Evolutionary conservation across 805 yeast genomes (phyloP).

Genomic region (Metschnikowia picachoensis): DNA sequence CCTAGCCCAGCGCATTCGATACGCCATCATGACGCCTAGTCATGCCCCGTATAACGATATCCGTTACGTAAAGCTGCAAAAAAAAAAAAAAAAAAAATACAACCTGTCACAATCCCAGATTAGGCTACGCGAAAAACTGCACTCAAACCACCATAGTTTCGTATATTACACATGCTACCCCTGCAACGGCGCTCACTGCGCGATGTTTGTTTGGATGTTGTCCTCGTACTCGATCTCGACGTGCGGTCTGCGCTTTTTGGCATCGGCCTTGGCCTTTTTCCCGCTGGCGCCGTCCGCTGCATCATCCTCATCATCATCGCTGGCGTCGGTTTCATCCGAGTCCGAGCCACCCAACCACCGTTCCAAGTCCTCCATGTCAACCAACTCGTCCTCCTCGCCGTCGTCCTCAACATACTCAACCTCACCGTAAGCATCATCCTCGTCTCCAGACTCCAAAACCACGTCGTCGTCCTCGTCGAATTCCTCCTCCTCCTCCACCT

Average conservation of each 20-base stretch:
- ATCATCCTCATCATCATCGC: slow-evolving; percentile 35
- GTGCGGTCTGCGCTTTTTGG: slow-evolving; percentile 61
- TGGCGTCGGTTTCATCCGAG: slow-evolving; percentile 28
- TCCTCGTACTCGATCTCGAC: slow-evolving; percentile 84
- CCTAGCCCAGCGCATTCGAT: no score
- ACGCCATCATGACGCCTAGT: no score
- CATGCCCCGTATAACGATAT: no score
- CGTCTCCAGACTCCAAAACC: slow-evolving; percentile 42
- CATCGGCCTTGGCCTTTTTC: slow-evolving; percentile 21
- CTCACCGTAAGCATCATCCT: slow-evolving; percentile 53
- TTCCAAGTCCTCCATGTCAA: slow-evolving; percentile 90
- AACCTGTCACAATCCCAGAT: no score
- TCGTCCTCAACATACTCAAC: slow-evolving; percentile 90
- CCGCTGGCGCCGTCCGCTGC: slow-evolving; percentile 18
- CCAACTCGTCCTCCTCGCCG: slow-evolving; percentile 79
- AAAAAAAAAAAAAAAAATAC: no score
- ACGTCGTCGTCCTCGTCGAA: slow-evolving; percentile 56
- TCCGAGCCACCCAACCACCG: slow-evolving; percentile 63
- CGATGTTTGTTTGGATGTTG: slow-evolving; percentile 45
- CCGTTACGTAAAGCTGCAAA: no score
- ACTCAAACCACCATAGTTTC: no score
- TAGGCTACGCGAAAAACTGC: no score
- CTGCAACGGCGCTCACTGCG: slow-evolving; percentile 9
- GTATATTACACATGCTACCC: no score
- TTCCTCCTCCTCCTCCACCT: slow-evolving; percentile 52